Percentiles rank a stretch among this genome's conserved stretches.
Evolutionary conservation across 306 rosid genomes (phyloP).

Genomic region (Senna tora): DNA sequence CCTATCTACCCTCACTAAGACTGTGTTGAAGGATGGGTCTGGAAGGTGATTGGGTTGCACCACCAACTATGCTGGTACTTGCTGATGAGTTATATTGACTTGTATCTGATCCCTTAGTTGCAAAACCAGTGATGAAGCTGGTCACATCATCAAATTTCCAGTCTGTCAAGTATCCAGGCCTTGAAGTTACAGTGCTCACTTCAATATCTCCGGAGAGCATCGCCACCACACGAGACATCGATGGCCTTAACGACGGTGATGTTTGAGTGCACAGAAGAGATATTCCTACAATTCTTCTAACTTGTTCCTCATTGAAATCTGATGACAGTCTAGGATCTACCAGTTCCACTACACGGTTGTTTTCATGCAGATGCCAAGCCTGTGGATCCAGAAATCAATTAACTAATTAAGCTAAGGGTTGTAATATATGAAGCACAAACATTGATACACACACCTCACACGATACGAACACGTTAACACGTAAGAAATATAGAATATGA

Average conservation of each 20-base stretch:
- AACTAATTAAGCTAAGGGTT: neutral
- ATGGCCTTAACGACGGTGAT: neutral
- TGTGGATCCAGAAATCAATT: neutral
- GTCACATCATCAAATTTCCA: neutral
- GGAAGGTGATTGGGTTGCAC: neutral
- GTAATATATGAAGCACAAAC: too few species aligned
- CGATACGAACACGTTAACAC: too few species aligned
- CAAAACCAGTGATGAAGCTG: neutral
- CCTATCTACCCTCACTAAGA: conserved; percentile 22
- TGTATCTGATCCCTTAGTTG: neutral
- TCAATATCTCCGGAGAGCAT: conserved; percentile 75
- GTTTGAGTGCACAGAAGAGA: conserved; percentile 12
- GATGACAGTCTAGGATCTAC: conserved; percentile 49
- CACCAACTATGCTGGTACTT: neutral
- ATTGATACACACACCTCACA: too few species aligned
- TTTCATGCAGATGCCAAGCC: conserved; percentile 10
- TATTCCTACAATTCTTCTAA: neutral
- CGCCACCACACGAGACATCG: conserved; percentile 35
- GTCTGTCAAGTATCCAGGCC: conserved; percentile 71
- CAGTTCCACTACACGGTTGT: conserved; percentile 37
- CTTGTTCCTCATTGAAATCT: neutral
- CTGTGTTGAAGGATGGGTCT: neutral
- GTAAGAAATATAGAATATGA: too few species aligned
- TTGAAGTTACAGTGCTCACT: conserved; percentile 53
- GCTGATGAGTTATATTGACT: neutral